phyloP scores from a whole-genome alignment of 441 rosid species.

The Gossypium davidsonii region DNA sequence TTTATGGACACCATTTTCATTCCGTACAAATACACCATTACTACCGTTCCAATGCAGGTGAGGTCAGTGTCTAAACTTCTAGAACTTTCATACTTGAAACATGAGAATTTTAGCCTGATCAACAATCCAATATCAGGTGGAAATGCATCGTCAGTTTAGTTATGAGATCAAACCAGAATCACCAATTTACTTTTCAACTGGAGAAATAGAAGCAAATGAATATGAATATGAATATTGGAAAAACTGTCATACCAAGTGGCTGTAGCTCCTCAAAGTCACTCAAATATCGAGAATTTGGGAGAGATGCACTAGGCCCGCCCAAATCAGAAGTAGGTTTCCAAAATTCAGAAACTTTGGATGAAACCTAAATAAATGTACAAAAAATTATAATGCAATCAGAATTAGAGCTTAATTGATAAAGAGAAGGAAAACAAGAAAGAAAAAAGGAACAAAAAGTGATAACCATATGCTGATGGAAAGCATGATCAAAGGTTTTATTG shows the following conservation, averaged over 20 bases:
- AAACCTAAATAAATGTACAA: conserved; percentile 41
- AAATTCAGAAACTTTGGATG: conserved; percentile 77
- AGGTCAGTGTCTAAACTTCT: background rate
- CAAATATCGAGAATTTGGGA: conserved; percentile 82
- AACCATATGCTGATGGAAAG: conserved; percentile 68
- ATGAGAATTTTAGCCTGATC: conserved; percentile 11
- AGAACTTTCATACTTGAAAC: conserved; percentile 6
- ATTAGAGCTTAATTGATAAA: conserved; percentile 8
- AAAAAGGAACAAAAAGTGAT: conserved; percentile 18
- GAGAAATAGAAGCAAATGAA: background rate
- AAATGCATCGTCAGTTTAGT: background rate
- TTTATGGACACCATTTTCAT: background rate
- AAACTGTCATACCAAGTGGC: conserved; percentile 55
- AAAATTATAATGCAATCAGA: conserved; percentile 16
- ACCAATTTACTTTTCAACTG: background rate
- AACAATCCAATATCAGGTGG: conserved; percentile 7
- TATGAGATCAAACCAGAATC: background rate
- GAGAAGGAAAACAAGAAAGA: conserved; percentile 7
- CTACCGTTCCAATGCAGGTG: background rate
- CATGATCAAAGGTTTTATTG: conserved; percentile 61
- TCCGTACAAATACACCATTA: background rate
- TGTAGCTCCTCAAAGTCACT: conserved; percentile 94
- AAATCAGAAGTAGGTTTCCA: conserved; percentile 70
- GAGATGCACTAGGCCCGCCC: conserved; percentile 42
- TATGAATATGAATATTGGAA: background rate